Evolutionary conservation across 164 flowering plant species (phyloP).

Genomic region (Vitis cinerea): DNA sequence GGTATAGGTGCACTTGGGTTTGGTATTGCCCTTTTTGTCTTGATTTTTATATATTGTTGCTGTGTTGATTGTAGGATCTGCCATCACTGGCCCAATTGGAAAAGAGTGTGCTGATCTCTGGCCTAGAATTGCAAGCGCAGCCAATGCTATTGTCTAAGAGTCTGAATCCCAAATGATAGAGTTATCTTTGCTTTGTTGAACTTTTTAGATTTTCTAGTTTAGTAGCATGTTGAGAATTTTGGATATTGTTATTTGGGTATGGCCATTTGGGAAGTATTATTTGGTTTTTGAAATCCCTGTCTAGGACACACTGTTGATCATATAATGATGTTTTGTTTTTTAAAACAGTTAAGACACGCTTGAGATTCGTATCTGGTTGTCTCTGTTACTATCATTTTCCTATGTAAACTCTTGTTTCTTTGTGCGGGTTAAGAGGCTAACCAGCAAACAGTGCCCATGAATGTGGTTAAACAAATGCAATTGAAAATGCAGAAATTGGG

Average conservation of each 20-base stretch:
- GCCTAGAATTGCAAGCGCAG: slow-evolving; percentile 61
- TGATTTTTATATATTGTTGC: background rate
- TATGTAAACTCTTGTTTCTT: no score
- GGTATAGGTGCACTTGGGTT: no score
- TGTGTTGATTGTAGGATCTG: slow-evolving; percentile 34
- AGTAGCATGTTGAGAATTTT: background rate
- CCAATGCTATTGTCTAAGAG: slow-evolving; percentile 45
- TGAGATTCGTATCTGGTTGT: no score
- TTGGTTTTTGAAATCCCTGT: background rate
- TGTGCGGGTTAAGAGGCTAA: no score
- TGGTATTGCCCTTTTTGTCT: background rate
- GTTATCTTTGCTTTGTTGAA: background rate
- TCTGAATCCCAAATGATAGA: background rate
- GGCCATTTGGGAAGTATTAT: background rate
- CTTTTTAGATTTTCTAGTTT: background rate
- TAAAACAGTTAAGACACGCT: no score
- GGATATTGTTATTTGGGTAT: background rate
- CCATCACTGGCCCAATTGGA: slow-evolving; percentile 55
- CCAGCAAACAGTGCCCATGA: no score
- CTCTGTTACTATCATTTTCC: no score
- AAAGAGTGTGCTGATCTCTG: slow-evolving; percentile 59
- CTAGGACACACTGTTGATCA: no score
- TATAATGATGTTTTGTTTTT: no score
- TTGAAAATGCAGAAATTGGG: no score
- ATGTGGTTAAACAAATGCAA: no score